These are phyloP conservation scores for Venturia nashicola DNA, from an alignment of 2,329 filamentous ascomycete genomes.

Conservation along the genomic window DNA sequence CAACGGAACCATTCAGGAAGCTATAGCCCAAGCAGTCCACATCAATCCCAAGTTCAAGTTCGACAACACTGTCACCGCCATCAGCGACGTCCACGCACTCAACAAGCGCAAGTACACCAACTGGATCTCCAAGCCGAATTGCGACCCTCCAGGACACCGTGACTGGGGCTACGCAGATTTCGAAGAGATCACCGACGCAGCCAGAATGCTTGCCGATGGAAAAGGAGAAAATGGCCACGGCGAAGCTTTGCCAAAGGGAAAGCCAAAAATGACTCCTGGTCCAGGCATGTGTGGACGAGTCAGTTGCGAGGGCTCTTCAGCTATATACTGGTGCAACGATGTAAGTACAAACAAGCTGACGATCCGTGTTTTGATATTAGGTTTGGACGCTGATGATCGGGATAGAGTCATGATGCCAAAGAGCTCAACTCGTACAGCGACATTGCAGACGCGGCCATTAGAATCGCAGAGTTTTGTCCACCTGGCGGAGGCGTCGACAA, in stretches of 20 bases:
- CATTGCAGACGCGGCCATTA: background rate
- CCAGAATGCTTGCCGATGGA: background rate
- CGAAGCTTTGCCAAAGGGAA: background rate
- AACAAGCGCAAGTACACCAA: background rate
- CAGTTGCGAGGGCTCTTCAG: background rate
- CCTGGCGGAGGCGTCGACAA: background rate
- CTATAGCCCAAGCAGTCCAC: background rate
- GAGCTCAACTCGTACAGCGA: background rate
- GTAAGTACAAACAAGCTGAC: background rate
- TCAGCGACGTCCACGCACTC: background rate
- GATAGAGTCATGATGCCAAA: background rate
- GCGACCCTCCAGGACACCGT: background rate
- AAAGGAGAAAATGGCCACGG: background rate
- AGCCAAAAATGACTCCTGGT: background rate
- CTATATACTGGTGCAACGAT: background rate
- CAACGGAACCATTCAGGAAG: background rate
- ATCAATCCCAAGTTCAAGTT: background rate
- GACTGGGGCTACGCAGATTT: background rate
- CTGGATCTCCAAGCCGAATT: background rate
- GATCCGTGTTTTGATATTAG: slow-evolving; percentile 9
- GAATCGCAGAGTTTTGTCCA: background rate
- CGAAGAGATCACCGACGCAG: background rate
- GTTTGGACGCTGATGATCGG: background rate
- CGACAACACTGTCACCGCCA: background rate
- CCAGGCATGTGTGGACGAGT: background rate